Conservation (phyloP, 371 early-diverging fungal species). For the Coemansia sp. region DNA sequence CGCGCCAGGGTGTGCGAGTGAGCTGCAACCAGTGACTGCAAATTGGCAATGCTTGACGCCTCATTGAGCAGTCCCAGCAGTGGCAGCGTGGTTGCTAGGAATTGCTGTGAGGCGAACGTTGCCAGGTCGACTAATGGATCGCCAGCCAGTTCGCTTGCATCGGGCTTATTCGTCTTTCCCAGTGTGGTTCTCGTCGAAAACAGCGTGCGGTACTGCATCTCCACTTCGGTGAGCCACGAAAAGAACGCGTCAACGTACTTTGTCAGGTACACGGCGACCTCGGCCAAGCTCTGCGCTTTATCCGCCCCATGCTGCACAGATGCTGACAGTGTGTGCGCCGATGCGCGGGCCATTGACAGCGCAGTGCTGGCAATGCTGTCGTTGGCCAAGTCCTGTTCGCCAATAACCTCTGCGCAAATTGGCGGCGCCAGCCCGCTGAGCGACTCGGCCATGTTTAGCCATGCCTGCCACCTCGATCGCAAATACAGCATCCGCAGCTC, state of each 20-base stretch:
- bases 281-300: constrained; percentile 7
- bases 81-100: constrained; percentile 19
- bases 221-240: constrained; percentile 40
- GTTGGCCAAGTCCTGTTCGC: neutral
- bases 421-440: constrained; percentile 33
- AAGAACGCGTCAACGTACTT: constrained; percentile 34
- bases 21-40: constrained; percentile 24
- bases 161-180: neutral
- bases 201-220: constrained; percentile 39
- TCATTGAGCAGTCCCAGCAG: constrained; percentile 26
- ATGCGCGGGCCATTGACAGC: neutral
- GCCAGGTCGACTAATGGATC: constrained; percentile 38
- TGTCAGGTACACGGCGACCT: constrained; percentile 29
- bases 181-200: constrained; percentile 9
- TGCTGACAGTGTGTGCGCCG: neutral
- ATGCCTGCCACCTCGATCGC: constrained; percentile 47
- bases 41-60: constrained; percentile 27
- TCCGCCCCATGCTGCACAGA: neutral
- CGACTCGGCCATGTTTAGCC: constrained; percentile 35
- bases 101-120: constrained; percentile 24
- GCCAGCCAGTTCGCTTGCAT: neutral
- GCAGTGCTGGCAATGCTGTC: neutral
- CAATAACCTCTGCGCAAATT: neutral
- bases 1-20: constrained; percentile 24
- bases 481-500: constrained; percentile 44